Conservation (phyloP, 192 early-diverging fungal genomes). For the Radiomyces spectabilis region DNA sequence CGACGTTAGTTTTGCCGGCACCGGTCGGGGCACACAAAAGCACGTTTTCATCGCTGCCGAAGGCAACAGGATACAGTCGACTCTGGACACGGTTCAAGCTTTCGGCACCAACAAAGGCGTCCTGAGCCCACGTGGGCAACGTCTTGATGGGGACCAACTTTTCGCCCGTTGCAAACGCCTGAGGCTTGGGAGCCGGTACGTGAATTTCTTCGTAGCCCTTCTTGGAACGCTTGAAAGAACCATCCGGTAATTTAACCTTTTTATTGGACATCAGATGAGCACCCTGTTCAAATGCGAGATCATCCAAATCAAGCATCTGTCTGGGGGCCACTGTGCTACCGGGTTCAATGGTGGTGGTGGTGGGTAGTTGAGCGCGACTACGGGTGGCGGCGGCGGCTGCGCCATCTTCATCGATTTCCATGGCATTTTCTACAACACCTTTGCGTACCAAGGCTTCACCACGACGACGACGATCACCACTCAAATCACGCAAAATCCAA, state of each 20-base stretch:
- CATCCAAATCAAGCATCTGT: conserved; percentile 71
- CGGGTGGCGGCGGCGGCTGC: no score
- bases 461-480: conserved; percentile 45
- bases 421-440: conserved; percentile 55
- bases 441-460: conserved; percentile 47
- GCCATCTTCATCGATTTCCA: conserved; percentile 53
- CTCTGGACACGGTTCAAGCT: conserved; percentile 89
- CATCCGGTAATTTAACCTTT: conserved; percentile 83
- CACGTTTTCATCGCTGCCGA: conserved; percentile 85
- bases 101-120: conserved; percentile 51
- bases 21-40: conserved; percentile 98
- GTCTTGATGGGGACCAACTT: conserved; percentile 50
- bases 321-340: conserved; percentile 46
- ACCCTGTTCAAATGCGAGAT: conserved; percentile 85
- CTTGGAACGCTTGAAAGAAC: conserved; percentile 71
- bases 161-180: conserved; percentile 60
- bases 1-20: conserved; percentile 97
- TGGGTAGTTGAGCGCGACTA: conserved; percentile 22
- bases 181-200: conserved; percentile 72
- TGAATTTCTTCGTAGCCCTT: conserved; percentile 87
- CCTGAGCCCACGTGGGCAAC: conserved; percentile 58
- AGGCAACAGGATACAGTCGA: conserved; percentile 81
- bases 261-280: conserved; percentile 98
- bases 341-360: conserved; percentile 41
- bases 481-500: conserved; percentile 69